phyloP scores from a whole-genome alignment of 23 red algal species.

The Rhodosorus marinus region DNA sequence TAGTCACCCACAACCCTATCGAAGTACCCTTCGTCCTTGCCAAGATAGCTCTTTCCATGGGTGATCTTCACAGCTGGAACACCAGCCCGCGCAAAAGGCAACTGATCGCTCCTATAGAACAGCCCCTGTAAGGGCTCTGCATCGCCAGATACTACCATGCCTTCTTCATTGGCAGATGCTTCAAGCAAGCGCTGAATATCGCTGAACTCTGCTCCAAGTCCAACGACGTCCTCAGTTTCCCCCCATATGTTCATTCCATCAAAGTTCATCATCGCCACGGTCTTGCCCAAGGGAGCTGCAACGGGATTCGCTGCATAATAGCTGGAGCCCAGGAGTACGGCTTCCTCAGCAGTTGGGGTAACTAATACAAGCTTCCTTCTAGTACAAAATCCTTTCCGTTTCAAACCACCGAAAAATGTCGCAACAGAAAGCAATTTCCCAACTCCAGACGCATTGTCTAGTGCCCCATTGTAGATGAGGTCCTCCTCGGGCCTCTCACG shows the following conservation, averaged over 20 bases:
- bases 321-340: conserved; percentile 2
- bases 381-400: not conserved
- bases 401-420: not conserved
- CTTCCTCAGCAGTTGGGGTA: conserved; percentile 12
- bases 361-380: not conserved
- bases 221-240: conserved; percentile 1
- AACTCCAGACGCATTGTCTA: conserved; percentile 14
- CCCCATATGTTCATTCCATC: conserved; percentile 18
- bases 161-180: not conserved
- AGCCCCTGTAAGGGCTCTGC: not conserved
- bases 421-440: conserved; percentile 3
- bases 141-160: not conserved
- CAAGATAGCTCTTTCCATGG: not conserved
- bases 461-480: conserved; percentile 7
- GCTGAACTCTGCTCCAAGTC: not conserved
- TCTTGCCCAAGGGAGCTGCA: not conserved
- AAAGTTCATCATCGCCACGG: conserved; percentile 4
- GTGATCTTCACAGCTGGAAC: not conserved
- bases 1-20: not conserved
- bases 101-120: not conserved
- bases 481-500: not conserved
- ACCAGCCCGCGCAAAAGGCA: not conserved
- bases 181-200: not conserved
- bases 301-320: not conserved
- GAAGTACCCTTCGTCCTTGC: not conserved